Evolutionary conservation across 2,329 filamentous ascomycete species (phyloP).

Genomic region (Gnomoniopsis smithogilvyi): DNA sequence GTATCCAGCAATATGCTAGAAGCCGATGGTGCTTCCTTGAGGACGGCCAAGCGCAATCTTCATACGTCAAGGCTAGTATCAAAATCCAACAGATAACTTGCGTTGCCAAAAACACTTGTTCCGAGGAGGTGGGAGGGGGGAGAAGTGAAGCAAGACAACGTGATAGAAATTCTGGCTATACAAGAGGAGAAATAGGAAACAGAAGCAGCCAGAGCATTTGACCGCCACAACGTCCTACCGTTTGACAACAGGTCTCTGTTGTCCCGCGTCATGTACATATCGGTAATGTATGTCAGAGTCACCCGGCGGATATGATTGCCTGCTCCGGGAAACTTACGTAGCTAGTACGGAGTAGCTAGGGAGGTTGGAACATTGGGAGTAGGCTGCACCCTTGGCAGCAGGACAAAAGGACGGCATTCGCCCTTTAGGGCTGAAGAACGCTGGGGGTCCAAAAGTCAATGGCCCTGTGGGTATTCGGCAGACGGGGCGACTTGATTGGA

Average conservation of each 20-base stretch:
- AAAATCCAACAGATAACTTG: too few relatives aligned
- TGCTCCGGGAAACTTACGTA: background rate
- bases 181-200: conserved; percentile 1
- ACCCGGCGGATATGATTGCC: conserved; percentile 7
- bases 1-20: too few relatives aligned
- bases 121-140: background rate
- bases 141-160: background rate
- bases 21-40: too few relatives aligned
- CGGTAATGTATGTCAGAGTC: conserved; percentile 5
- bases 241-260: background rate
- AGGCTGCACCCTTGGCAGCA: conserved; percentile 1
- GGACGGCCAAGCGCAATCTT: too few relatives aligned
- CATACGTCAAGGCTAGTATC: too few relatives aligned
- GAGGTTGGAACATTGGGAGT: background rate
- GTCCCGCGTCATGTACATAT: background rate
- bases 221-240: background rate
- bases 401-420: background rate
- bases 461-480: background rate
- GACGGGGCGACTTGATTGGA: background rate
- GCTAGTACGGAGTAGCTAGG: background rate
- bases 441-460: background rate
- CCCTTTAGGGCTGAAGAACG: background rate
- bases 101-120: background rate
- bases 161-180: background rate
- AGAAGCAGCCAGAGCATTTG: conserved; percentile 1